These are phyloP conservation scores for Cordyceps farinosa DNA, from an alignment of 2,329 filamentous ascomycete species.

Conservation along the genomic window DNA sequence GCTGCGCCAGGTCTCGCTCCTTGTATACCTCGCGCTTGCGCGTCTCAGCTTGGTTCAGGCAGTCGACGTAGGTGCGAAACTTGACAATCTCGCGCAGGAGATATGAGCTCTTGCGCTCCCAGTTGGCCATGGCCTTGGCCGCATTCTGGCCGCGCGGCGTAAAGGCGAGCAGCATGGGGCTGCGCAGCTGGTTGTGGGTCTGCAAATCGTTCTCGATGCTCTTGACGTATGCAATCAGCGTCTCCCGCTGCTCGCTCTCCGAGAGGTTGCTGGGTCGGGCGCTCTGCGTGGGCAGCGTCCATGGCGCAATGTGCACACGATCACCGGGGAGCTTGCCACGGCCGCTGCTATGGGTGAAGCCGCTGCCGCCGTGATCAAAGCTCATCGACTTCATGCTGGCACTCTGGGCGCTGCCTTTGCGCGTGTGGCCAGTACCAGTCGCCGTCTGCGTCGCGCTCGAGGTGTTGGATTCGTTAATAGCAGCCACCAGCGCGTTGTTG, in stretches of 20 bases:
- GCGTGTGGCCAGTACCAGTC: slow-evolving; percentile 34
- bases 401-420: slow-evolving; percentile 46
- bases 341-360: slow-evolving; percentile 48
- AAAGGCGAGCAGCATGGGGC: slow-evolving; percentile 84
- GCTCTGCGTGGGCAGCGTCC: slow-evolving; percentile 84
- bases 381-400: slow-evolving; percentile 53
- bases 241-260: slow-evolving; percentile 77
- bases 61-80: slow-evolving; percentile 92
- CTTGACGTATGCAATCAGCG: slow-evolving; percentile 73
- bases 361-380: slow-evolving; percentile 56
- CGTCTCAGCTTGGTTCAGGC: slow-evolving; percentile 65
- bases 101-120: slow-evolving; percentile 94
- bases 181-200: slow-evolving; percentile 81
- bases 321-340: slow-evolving; percentile 73
- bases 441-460: slow-evolving; percentile 23
- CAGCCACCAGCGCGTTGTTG: slow-evolving; percentile 52
- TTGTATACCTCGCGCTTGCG: slow-evolving; percentile 69
- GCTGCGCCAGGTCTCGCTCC: slow-evolving; percentile 51
- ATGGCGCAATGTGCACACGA: slow-evolving; percentile 77
- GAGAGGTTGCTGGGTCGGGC: slow-evolving; percentile 77
- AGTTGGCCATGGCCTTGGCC: slow-evolving; percentile 85
- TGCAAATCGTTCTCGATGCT: slow-evolving; percentile 82
- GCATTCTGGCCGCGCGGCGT: slow-evolving; percentile 79
- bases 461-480: slow-evolving; percentile 46
- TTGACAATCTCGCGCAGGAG: slow-evolving; percentile 92